Conservation (phyloP, 441 rosid species). For the Erodium texanum region DNA sequence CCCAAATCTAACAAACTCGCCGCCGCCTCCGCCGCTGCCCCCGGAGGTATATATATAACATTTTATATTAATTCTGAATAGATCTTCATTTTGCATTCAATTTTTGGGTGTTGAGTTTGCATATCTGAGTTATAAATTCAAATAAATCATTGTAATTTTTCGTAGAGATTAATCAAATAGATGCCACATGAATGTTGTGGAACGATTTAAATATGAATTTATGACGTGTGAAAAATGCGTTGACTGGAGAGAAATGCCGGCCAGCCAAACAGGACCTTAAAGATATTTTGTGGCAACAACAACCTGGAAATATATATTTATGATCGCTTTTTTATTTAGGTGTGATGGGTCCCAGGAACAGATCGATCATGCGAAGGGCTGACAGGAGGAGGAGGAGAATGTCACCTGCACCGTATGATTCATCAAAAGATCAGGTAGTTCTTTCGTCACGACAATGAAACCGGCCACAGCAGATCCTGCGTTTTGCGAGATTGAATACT, state of each 20-base stretch:
- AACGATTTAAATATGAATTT: no score
- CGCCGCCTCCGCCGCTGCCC: background rate
- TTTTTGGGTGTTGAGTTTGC: no score
- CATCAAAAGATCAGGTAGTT: constrained; percentile 45
- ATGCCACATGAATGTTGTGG: no score
- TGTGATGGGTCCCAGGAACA: constrained; percentile 15
- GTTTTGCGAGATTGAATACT: no score
- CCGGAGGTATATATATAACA: background rate
- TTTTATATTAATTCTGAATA: no score
- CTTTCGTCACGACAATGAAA: no score
- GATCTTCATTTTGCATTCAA: no score
- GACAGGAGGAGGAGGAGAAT: constrained; percentile 27
- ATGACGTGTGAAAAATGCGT: background rate
- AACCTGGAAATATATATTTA: no score
- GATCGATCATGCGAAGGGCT: constrained; percentile 17
- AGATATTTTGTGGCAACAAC: background rate
- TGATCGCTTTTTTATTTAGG: background rate
- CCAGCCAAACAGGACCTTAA: background rate
- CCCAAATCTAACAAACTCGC: constrained; percentile 8
- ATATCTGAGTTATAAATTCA: no score
- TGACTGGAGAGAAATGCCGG: background rate
- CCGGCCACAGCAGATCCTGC: no score
- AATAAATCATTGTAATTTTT: no score
- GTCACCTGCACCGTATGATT: constrained; percentile 20
- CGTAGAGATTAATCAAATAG: no score